Conservation (phyloP, 1,139 yeast genomes). For the Candida tetrigidarum region DNA sequence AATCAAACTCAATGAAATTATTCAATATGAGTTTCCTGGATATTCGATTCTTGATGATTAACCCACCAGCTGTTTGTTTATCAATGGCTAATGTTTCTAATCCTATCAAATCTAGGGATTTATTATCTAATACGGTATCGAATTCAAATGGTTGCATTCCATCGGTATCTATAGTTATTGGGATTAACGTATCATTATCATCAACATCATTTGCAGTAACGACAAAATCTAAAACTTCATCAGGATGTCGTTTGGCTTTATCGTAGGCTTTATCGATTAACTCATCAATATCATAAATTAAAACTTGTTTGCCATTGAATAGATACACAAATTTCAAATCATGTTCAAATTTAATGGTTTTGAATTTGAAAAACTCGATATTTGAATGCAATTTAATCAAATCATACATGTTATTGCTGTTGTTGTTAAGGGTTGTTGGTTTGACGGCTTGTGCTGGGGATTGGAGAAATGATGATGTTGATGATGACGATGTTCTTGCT, state of each 20-base stretch:
- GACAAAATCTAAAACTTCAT: conserved; percentile 28
- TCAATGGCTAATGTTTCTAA: conserved; percentile 32
- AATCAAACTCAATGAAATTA: conserved; percentile 43
- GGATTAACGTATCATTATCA: conserved; percentile 22
- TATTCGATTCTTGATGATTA: conserved; percentile 30
- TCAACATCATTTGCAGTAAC: too few species aligned
- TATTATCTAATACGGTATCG: conserved; percentile 15
- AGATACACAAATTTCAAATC: conserved; percentile 27
- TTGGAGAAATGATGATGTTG: conserved; percentile 10
- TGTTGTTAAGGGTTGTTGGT: conserved; percentile 14
- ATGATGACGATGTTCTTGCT: conserved; percentile 12
- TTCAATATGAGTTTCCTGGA: conserved; percentile 40
- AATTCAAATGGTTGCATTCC: conserved; percentile 35
- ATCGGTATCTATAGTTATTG: conserved; percentile 32
- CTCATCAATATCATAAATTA: conserved; percentile 36
- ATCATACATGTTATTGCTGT: conserved; percentile 37
- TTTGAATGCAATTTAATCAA: conserved; percentile 35
- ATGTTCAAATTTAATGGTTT: conserved; percentile 23
- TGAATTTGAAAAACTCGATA: conserved; percentile 39
- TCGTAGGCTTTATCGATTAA: conserved; percentile 32
- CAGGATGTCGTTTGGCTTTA: conserved; percentile 15
- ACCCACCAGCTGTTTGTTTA: conserved; percentile 20
- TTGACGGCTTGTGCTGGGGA: conserved; percentile 14
- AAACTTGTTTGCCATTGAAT: conserved; percentile 32
- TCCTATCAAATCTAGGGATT: conserved; percentile 34